Evolutionary conservation across 441 rosid species (phyloP).

Genomic region (Gossypium schwendimanii): DNA sequence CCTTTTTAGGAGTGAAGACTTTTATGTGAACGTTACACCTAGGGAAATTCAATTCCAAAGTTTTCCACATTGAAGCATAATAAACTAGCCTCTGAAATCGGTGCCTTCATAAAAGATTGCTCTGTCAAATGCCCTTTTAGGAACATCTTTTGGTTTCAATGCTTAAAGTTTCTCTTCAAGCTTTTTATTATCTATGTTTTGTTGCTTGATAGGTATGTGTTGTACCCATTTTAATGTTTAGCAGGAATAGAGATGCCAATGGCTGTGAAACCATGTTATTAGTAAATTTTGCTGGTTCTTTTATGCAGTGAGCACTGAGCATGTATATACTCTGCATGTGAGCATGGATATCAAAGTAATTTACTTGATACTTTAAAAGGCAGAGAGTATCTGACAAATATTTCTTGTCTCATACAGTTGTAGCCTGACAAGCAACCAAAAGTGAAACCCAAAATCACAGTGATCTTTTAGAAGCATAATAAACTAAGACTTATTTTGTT

Average conservation of each 20-base stretch:
- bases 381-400: neutral
- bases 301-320: neutral
- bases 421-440: neutral
- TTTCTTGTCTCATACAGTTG: neutral
- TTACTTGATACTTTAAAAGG: neutral
- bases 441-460: conserved; percentile 1
- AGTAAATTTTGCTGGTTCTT: neutral
- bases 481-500: neutral
- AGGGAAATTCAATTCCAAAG: neutral
- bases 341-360: neutral
- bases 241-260: neutral
- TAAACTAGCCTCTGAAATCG: conserved; percentile 7
- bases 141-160: neutral
- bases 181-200: neutral
- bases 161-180: neutral
- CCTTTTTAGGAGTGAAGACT: neutral
- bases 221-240: neutral
- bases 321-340: neutral
- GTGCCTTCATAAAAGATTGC: conserved; percentile 2
- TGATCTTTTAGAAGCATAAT: neutral
- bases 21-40: neutral
- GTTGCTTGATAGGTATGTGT: neutral
- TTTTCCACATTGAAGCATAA: neutral
- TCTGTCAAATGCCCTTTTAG: neutral
- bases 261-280: neutral